Conservation (phyloP, 306 rosid species). For the Vigna hirtella region DNA sequence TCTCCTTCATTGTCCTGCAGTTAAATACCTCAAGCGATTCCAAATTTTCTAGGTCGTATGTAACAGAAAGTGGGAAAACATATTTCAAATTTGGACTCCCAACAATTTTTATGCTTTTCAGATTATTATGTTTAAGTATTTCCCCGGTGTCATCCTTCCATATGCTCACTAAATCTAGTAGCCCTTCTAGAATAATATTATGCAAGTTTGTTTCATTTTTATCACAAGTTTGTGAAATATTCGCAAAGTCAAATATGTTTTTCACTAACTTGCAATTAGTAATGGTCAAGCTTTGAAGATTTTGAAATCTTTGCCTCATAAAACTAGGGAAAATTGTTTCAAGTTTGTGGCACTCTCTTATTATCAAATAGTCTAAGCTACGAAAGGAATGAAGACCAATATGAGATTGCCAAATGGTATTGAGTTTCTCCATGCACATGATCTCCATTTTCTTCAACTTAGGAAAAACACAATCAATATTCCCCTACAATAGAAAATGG, state of each 20-base stretch:
- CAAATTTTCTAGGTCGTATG: constrained; percentile 11
- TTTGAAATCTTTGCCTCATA: not conserved
- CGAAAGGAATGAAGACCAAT: constrained; percentile 17
- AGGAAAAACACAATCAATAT: constrained; percentile 8
- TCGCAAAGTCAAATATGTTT: constrained; percentile 31
- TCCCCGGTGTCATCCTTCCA: constrained; percentile 27
- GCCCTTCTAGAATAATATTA: not conserved
- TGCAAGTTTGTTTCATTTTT: constrained; percentile 12
- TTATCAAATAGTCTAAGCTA: not conserved
- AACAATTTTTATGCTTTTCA: not conserved
- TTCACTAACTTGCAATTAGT: constrained; percentile 5
- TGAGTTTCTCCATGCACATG: not conserved
- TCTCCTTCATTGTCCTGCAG: no score
- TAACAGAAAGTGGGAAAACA: constrained; percentile 43
- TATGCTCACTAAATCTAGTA: constrained; percentile 34
- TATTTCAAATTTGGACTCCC: not conserved
- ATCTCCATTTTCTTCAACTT: constrained; percentile 32
- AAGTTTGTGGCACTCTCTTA: constrained; percentile 36
- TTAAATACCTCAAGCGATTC: not conserved
- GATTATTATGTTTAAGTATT: constrained; percentile 11
- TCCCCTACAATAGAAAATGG: not conserved
- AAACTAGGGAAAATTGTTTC: constrained; percentile 16
- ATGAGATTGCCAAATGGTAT: constrained; percentile 30
- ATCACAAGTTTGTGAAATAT: not conserved
- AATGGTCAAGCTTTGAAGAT: constrained; percentile 13